These are phyloP conservation scores for Pseudogymnoascus sp. DNA, from an alignment of 2,329 filamentous ascomycete species.

Conservation along the genomic window DNA sequence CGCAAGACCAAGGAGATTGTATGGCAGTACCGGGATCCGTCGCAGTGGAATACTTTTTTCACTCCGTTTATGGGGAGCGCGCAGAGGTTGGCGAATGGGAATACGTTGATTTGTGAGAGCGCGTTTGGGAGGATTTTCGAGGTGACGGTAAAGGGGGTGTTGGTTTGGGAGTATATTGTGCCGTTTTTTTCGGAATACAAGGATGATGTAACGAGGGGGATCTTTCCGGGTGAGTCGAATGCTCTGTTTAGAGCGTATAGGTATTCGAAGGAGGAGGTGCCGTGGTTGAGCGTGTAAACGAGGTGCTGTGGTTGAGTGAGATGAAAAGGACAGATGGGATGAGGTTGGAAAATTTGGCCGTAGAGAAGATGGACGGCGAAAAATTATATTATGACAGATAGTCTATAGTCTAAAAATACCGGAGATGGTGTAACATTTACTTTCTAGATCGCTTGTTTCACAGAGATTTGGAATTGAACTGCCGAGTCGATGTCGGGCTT, in stretches of 20 bases:
- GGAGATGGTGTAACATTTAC: not conserved
- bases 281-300: constrained; percentile 32
- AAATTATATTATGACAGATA: not conserved
- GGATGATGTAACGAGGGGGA: constrained; percentile 31
- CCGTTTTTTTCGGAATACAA: constrained; percentile 35
- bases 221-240: constrained; percentile 36
- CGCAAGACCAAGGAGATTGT: constrained; percentile 33
- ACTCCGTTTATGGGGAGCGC: constrained; percentile 42
- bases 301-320: constrained; percentile 34
- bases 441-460: not conserved
- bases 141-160: constrained; percentile 33
- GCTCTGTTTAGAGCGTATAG: constrained; percentile 39
- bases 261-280: constrained; percentile 34
- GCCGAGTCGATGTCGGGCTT: not conserved
- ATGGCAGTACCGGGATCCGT: constrained; percentile 37
- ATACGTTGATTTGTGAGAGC: constrained; percentile 37
- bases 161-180: constrained; percentile 39
- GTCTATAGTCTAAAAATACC: not conserved
- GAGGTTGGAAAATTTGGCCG: too few species aligned
- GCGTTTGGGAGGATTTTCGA: constrained; percentile 39
- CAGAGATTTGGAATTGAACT: not conserved
- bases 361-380: not conserved
- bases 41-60: constrained; percentile 26
- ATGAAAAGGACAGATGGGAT: too few species aligned
- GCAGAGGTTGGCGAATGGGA: constrained; percentile 35